These are phyloP conservation scores for Entomortierella parvispora DNA, from an alignment of 192 early-diverging fungal species.

Conservation along the genomic window DNA sequence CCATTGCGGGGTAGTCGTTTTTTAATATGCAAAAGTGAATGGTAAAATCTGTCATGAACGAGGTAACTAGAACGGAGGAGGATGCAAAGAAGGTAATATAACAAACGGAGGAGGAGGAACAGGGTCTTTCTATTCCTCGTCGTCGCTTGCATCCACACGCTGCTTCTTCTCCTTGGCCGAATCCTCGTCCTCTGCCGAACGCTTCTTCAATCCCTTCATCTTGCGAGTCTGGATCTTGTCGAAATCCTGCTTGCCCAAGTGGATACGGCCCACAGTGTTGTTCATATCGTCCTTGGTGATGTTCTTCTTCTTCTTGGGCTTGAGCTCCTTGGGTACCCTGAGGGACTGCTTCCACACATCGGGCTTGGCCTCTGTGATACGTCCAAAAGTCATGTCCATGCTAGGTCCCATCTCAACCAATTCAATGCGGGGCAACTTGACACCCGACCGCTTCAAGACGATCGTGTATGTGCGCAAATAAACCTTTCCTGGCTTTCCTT, in stretches of 20 bases:
- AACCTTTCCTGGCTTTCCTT: slow-evolving; percentile 71
- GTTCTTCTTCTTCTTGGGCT: slow-evolving; percentile 93
- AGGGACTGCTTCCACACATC: slow-evolving; percentile 89
- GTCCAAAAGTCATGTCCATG: slow-evolving; percentile 82
- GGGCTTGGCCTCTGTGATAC: slow-evolving; percentile 74
- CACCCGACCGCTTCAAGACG: slow-evolving; percentile 87
- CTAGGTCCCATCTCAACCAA: slow-evolving; percentile 94
- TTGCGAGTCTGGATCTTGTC: slow-evolving; percentile 96
- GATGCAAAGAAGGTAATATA: not conserved
- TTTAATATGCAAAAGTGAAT: not conserved
- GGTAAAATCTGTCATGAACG: not conserved
- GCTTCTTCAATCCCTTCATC: slow-evolving; percentile 95
- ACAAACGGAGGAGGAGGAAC: no score
- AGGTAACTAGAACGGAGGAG: not conserved
- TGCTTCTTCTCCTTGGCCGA: slow-evolving; percentile 50
- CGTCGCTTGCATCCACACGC: slow-evolving; percentile 48
- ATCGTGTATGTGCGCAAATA: slow-evolving; percentile 86
- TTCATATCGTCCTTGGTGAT: slow-evolving; percentile 89
- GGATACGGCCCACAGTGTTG: slow-evolving; percentile 91
- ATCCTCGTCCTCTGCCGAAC: slow-evolving; percentile 48
- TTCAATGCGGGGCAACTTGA: slow-evolving; percentile 89
- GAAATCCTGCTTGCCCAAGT: slow-evolving; percentile 93
- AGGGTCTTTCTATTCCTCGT: slow-evolving; percentile 42
- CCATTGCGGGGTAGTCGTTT: no score
- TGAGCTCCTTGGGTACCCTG: slow-evolving; percentile 87